phyloP scores from a whole-genome alignment of 2,329 filamentous ascomycete species.

The Sarocladium kiliense region DNA sequence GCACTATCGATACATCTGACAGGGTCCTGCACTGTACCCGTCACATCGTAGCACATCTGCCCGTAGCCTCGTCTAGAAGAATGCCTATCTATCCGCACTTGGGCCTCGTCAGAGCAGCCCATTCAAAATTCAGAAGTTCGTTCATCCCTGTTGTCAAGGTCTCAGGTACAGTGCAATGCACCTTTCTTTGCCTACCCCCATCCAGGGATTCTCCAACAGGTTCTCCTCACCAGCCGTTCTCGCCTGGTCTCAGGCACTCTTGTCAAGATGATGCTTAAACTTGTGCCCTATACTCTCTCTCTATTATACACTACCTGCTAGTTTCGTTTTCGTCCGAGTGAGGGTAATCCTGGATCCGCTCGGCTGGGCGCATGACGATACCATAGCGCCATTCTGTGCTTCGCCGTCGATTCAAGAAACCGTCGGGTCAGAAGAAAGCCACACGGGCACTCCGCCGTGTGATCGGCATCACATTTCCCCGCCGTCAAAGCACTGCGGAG shows the following conservation, averaged over 20 bases:
- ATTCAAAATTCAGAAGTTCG: neutral
- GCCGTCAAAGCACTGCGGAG: neutral
- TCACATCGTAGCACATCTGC: neutral
- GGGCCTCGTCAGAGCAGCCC: neutral
- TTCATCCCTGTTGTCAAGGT: slow-evolving; percentile 3
- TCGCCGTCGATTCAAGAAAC: neutral
- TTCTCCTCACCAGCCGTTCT: neutral
- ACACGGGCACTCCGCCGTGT: neutral
- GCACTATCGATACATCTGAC: no score
- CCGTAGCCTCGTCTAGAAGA: neutral
- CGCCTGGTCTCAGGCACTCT: neutral
- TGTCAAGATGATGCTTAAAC: neutral
- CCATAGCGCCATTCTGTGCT: no score
- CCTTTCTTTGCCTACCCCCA: neutral
- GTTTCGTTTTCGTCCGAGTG: neutral
- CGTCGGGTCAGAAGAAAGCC: neutral
- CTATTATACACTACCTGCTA: neutral
- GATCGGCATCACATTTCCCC: slow-evolving; percentile 6
- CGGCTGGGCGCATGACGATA: neutral
- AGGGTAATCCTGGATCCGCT: neutral
- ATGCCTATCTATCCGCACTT: neutral
- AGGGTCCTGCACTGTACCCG: no score
- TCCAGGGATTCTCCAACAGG: slow-evolving; percentile 7
- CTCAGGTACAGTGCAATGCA: neutral
- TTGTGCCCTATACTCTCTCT: neutral